Evolutionary conservation across 1,284 basidiomycete species (phyloP).

Genomic region (Cryptococcus sp.): DNA sequence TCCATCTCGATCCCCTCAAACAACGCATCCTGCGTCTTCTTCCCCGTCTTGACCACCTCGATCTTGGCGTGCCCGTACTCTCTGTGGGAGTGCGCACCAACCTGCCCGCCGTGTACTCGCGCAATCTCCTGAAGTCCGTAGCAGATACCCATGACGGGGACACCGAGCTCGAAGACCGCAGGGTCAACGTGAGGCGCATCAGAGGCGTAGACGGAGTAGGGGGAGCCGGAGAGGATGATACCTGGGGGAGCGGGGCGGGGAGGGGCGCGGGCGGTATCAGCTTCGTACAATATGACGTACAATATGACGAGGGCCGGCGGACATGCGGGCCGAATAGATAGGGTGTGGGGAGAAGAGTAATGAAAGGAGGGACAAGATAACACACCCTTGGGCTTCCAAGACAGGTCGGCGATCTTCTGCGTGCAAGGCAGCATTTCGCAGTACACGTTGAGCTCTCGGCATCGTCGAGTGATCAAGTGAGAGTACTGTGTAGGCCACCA

Average conservation of each 20-base stretch:
- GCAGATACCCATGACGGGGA: slow-evolving; percentile 95
- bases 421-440: slow-evolving; percentile 98
- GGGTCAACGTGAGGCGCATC: slow-evolving; percentile 94
- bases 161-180: slow-evolving; percentile 83
- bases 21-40: slow-evolving; percentile 64
- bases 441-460: slow-evolving; percentile 90
- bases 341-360: no score
- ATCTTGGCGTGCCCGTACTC: slow-evolving; percentile 93
- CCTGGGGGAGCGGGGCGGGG: no score
- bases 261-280: no score
- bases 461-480: slow-evolving; percentile 95
- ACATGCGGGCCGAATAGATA: no score
- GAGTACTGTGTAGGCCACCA: slow-evolving; percentile 65
- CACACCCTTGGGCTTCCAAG: slow-evolving; percentile 91
- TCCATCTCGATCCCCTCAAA: slow-evolving; percentile 73
- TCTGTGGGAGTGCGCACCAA: slow-evolving; percentile 83
- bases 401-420: slow-evolving; percentile 80
- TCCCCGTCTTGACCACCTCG: slow-evolving; percentile 67
- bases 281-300: no score
- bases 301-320: no score
- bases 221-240: slow-evolving; percentile 96
- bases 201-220: slow-evolving; percentile 94
- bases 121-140: slow-evolving; percentile 98
- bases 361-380: not conserved
- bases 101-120: slow-evolving; percentile 80